Base-by-base conservation (phyloP, 495 filamentous ascomycete genomes). In the Talaromyces trachyspermus region DNA sequence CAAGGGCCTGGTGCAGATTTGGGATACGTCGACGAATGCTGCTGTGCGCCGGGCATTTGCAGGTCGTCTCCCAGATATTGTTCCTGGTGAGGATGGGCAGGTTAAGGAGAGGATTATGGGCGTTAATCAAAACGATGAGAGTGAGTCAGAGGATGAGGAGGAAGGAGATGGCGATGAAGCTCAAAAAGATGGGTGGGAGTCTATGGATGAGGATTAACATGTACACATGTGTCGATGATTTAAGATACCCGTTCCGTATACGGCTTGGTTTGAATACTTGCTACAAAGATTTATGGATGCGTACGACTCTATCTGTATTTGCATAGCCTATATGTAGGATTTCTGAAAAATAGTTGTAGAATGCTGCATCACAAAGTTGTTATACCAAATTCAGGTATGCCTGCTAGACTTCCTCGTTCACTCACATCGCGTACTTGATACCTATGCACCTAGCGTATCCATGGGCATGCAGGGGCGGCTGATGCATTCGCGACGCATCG, bases 1-100 rank as follows among this genome's bases (percentile, higher is more conserved):
- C 75, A 95, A 95, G 70, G 92, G 94, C 2, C 72, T 74, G n/a
- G 79, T 95, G 51, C 86, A 91, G 55, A 76, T 99, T 23, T 99
- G 92, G 92, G 92, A 99, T 64, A 95, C 92, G 3, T 89, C 85
- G 53, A 97, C 94, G 8, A 97, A 97, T 66, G 77, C 72, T 2
- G 86, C 87, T 12, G 89, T 99, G n/a, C 79, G 92, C 48, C 75
- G 84, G 48, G 81, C 83, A 7, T 99, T 99, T 68, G 88, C 83
- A 10, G 78, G 76, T 44, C 79, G 84, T 46, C 71, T 95, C 49
- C 71, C 74, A 33, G 60, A 63, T 38, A 53, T 66, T n/a, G 76
- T 77, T 12, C 69, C 74, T 39, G 60, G 63, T 29, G 53, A 66
- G 14, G 77, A 78, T 9, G 79, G 71, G n/a, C 79, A 83, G 26